A percentile compares a stretch with the other conserved stretches of the same genome.
phyloP scores from a whole-genome alignment of 2,329 filamentous ascomycete species.

The Neoscytalidium dimidiatum region DNA sequence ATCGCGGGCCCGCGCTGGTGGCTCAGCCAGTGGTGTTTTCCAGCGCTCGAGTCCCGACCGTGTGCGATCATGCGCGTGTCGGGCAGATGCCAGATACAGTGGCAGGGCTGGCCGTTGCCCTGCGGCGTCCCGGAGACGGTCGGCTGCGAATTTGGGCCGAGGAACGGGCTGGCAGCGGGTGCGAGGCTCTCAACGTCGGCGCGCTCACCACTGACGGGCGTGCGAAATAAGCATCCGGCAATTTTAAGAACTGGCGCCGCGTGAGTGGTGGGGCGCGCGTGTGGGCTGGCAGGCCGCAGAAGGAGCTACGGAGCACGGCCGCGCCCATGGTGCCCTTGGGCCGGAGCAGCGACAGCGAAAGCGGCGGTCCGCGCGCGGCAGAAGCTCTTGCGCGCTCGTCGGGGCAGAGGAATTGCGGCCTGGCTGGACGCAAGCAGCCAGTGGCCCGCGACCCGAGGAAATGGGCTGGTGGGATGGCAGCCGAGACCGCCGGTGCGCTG shows the following conservation, averaged over 20 bases:
- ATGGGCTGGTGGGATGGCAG: neutral
- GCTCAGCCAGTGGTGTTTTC: neutral
- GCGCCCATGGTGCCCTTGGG: conserved; percentile 7
- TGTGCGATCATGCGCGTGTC: too few relatives aligned
- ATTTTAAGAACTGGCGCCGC: conserved; percentile 7
- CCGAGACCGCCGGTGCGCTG: conserved; percentile 11
- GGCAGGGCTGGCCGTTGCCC: neutral
- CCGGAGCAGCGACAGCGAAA: neutral
- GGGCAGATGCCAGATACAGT: neutral
- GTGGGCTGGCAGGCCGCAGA: neutral
- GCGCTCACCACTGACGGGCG: conserved; percentile 8
- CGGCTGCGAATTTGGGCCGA: conserved; percentile 15
- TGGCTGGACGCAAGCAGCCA: neutral
- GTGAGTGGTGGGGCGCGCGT: neutral
- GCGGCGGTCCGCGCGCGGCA: conserved; percentile 1
- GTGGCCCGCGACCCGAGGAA: conserved; percentile 9
- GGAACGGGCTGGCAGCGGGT: neutral
- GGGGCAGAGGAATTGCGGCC: conserved; percentile 9
- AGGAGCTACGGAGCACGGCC: too few relatives aligned
- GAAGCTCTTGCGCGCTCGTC: neutral
- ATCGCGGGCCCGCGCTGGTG: neutral
- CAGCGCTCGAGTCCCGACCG: neutral
- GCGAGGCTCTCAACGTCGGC: neutral
- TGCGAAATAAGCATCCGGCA: conserved; percentile 15
- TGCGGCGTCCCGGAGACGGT: neutral